These are phyloP conservation scores for Calendula officinalis DNA, from an alignment of 129 eudicot species.

Conservation along the genomic window DNA sequence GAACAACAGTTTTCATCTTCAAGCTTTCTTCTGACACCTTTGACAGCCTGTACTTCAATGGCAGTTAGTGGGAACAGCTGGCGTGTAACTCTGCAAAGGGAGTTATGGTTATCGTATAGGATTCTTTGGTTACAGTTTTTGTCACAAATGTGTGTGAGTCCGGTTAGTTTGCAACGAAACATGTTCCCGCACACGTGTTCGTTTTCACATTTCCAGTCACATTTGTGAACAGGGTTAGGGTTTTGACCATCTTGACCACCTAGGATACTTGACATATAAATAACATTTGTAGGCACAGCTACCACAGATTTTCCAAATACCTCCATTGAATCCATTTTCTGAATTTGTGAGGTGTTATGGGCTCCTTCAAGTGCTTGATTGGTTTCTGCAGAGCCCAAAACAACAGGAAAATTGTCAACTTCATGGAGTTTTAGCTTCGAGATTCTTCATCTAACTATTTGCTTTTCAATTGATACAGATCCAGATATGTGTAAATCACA, in stretches of 20 bases:
- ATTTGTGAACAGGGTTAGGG: constrained; percentile 59
- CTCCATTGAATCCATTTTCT: constrained; percentile 60
- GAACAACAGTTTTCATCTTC: constrained; percentile 49
- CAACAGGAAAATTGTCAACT: constrained; percentile 24
- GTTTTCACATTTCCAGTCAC: constrained; percentile 96
- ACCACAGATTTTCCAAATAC: constrained; percentile 83
- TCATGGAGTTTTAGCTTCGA: constrained; percentile 3
- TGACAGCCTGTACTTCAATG: constrained; percentile 79
- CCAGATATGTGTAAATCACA: no score
- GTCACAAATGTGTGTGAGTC: constrained; percentile 96
- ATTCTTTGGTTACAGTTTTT: constrained; percentile 98
- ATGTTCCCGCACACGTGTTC: constrained; percentile 92
- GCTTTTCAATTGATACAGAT: constrained; percentile 7
- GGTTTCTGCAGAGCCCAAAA: constrained; percentile 38
- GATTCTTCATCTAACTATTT: not conserved
- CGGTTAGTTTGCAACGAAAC: constrained; percentile 90
- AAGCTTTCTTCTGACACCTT: constrained; percentile 94
- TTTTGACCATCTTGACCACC: constrained; percentile 92
- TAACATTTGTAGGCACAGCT: constrained; percentile 75
- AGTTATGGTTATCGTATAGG: constrained; percentile 81
- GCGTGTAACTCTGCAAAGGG: constrained; percentile 89
- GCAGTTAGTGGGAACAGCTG: constrained; percentile 75
- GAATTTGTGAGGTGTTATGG: constrained; percentile 17
- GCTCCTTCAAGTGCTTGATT: constrained; percentile 24
- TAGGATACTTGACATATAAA: constrained; percentile 81